phyloP scores from a whole-genome alignment of 129 eudicot genomes.

The Flaveria bidentis region DNA sequence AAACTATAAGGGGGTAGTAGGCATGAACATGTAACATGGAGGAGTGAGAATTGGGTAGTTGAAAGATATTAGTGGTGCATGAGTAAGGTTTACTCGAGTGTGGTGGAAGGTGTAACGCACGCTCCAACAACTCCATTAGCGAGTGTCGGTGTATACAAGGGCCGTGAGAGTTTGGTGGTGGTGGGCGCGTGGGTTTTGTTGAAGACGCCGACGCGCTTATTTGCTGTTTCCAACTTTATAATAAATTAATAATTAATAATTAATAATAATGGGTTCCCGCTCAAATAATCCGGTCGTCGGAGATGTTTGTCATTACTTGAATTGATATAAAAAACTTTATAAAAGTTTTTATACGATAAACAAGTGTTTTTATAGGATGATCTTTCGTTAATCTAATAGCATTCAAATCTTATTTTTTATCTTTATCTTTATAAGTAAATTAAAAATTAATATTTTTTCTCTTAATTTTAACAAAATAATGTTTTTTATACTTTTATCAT shows the following conservation, averaged over 20 bases:
- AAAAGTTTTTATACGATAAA: too few species aligned
- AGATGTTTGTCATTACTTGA: not conserved
- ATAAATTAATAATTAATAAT: not conserved
- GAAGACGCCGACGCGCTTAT: constrained; percentile 16
- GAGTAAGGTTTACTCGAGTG: constrained; percentile 25
- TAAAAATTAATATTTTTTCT: too few species aligned
- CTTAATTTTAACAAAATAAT: too few species aligned
- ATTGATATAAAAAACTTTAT: too few species aligned
- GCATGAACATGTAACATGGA: constrained; percentile 22
- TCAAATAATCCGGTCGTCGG: constrained; percentile 17
- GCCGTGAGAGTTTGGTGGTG: constrained; percentile 3
- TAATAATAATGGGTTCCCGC: constrained; percentile 21
- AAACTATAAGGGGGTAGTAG: constrained; percentile 13
- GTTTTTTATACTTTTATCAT: too few species aligned
- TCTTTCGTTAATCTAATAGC: too few species aligned
- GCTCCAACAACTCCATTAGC: constrained; percentile 18
- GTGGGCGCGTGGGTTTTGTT: constrained; percentile 19
- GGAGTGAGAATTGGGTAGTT: constrained; percentile 18
- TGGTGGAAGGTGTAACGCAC: constrained; percentile 31
- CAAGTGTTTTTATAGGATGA: too few species aligned
- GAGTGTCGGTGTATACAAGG: constrained; percentile 17
- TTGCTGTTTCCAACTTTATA: constrained; percentile 21
- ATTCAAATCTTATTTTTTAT: too few species aligned
- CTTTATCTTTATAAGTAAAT: too few species aligned
- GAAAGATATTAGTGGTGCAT: constrained; percentile 15